Percentiles rank a stretch among this genome's conserved stretches.
These are phyloP conservation scores for Coemansia sp. DNA, from an alignment of 192 early-diverging fungal species.

Conservation along the genomic window DNA sequence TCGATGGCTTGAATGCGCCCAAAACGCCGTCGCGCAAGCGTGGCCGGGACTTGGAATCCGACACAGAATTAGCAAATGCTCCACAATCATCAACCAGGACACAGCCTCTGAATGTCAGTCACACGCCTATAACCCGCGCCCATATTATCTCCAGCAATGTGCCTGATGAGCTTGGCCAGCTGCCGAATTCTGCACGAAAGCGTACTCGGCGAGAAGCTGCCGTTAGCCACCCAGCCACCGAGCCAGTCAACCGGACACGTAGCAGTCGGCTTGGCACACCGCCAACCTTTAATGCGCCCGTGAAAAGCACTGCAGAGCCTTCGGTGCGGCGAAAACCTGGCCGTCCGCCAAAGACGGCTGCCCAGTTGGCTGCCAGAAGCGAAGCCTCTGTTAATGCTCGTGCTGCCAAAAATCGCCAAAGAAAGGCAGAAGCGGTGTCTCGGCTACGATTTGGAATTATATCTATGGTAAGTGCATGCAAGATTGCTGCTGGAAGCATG, in stretches of 20 bases:
- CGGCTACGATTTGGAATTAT: slow-evolving; percentile 45
- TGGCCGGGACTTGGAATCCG: slow-evolving; percentile 1
- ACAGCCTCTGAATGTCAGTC: not conserved
- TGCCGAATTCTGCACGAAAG: not conserved
- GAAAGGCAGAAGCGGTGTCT: slow-evolving; percentile 1
- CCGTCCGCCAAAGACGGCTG: slow-evolving; percentile 13
- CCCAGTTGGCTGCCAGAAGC: slow-evolving; percentile 3
- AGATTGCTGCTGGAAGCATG: not conserved
- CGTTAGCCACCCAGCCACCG: slow-evolving; percentile 5
- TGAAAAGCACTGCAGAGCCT: not conserved
- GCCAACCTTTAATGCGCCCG: not conserved
- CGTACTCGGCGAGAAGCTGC: not conserved
- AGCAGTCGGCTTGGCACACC: slow-evolving; percentile 1
- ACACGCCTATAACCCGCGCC: not conserved
- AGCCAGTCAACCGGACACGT: slow-evolving; percentile 3
- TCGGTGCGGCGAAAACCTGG: slow-evolving; percentile 11
- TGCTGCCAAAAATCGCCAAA: slow-evolving; percentile 4
- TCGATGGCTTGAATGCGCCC: slow-evolving; percentile 6
- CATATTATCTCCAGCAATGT: not conserved
- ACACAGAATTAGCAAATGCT: not conserved
- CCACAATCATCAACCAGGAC: not conserved
- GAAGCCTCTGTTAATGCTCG: slow-evolving; percentile 1
- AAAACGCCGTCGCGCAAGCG: slow-evolving; percentile 31
- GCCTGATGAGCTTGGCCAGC: not conserved
- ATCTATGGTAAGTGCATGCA: slow-evolving; percentile 22